phyloP scores from a whole-genome alignment of 148 eudicot genomes.

The Cornus florida region DNA sequence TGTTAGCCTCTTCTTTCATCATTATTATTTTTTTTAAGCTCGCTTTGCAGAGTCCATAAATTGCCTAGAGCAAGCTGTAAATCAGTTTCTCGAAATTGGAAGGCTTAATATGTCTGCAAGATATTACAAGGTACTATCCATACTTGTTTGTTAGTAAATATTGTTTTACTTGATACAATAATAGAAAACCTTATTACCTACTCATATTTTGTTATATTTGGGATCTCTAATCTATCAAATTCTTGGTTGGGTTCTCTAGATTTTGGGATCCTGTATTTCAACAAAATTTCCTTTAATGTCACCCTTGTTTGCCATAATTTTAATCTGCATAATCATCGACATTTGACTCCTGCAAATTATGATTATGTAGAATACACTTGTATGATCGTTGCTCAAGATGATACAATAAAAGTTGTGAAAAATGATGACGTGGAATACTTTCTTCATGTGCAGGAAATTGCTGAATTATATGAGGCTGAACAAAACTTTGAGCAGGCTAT shows the following conservation, averaged over 20 bases:
- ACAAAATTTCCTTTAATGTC: background rate
- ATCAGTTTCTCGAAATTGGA: conserved; percentile 80
- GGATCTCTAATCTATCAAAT: background rate
- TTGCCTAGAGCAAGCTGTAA: conserved; percentile 70
- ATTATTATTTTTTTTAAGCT: no score
- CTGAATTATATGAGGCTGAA: conserved; percentile 60
- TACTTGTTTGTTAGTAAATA: background rate
- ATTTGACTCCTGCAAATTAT: background rate
- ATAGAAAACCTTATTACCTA: background rate
- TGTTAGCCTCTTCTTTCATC: background rate
- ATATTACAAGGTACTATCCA: conserved; percentile 71
- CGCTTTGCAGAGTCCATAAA: conserved; percentile 49
- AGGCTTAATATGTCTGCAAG: conserved; percentile 88
- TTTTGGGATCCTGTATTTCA: background rate
- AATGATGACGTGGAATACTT: background rate
- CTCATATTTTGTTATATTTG: background rate
- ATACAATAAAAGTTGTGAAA: background rate
- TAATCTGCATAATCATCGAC: background rate
- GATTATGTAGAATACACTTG: background rate
- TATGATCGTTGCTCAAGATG: background rate
- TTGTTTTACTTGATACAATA: background rate
- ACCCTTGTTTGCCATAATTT: background rate
- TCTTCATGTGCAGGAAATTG: conserved; percentile 57
- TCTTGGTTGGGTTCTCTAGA: background rate
- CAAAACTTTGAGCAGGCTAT: conserved; percentile 57